Evolutionary conservation across 371 early-diverging fungal genomes (phyloP).

Genomic region (Mucor saturninus): DNA sequence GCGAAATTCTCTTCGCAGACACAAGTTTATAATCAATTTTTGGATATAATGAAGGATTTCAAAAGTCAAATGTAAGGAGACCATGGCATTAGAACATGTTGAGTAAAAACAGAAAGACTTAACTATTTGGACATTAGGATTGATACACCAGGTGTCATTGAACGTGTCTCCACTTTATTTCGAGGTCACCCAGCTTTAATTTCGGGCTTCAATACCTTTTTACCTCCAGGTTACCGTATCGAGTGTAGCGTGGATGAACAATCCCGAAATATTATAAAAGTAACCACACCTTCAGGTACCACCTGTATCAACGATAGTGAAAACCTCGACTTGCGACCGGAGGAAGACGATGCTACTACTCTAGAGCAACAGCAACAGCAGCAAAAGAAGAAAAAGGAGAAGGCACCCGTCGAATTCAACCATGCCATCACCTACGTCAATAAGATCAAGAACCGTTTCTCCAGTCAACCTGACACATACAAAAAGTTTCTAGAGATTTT

Average conservation of each 20-base stretch:
- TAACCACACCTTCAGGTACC: conserved; percentile 87
- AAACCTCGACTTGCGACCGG: neutral
- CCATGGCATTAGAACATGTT: too few relatives aligned
- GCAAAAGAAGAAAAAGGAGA: conserved; percentile 86
- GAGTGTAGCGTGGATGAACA: conserved; percentile 80
- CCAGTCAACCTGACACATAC: conserved; percentile 82
- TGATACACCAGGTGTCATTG: conserved; percentile 98
- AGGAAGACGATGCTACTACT: conserved; percentile 24
- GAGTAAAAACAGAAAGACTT: neutral
- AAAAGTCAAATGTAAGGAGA: conserved; percentile 85
- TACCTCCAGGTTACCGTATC: conserved; percentile 96
- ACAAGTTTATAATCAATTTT: conserved; percentile 94
- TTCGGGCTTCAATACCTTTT: conserved; percentile 98
- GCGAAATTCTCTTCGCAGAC: conserved; percentile 89
- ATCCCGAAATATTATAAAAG: conserved; percentile 76
- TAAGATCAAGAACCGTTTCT: conserved; percentile 94
- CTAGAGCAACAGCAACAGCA: conserved; percentile 49
- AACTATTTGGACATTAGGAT: conserved; percentile 57
- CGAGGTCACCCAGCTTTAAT: conserved; percentile 92
- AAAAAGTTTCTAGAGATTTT: conserved; percentile 93
- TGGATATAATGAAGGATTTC: conserved; percentile 99
- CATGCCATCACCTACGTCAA: conserved; percentile 97
- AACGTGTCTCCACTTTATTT: conserved; percentile 95
- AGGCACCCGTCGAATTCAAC: conserved; percentile 84
- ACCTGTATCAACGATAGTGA: conserved; percentile 32